Percentiles rank a stretch among this genome's conserved stretches.
These are phyloP conservation scores for Saturnispora kantuleensis DNA, from an alignment of 805 yeast species.

Conservation along the genomic window DNA sequence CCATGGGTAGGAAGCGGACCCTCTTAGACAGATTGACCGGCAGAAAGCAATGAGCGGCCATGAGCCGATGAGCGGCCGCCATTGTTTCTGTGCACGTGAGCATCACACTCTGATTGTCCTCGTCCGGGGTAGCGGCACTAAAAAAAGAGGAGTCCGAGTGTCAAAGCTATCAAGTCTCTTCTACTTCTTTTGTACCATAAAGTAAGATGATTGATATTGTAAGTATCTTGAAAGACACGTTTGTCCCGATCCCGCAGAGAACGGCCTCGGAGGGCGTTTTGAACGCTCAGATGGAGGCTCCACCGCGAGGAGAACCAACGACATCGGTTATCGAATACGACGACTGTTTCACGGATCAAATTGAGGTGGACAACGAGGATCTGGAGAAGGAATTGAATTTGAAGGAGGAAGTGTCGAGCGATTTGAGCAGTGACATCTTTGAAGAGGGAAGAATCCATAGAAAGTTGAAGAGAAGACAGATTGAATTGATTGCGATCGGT, in stretches of 20 bases:
- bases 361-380: background rate
- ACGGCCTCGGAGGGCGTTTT: conserved; percentile 4
- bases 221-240: conserved; percentile 11
- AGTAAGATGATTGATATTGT: background rate
- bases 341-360: conserved; percentile 11
- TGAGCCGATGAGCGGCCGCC: conserved; percentile 1
- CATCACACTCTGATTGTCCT: too few relatives aligned
- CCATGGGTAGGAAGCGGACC: background rate
- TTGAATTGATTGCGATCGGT: conserved; percentile 67
- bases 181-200: background rate
- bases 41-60: background rate
- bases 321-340: conserved; percentile 6
- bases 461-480: conserved; percentile 50
- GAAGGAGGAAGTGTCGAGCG: background rate
- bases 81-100: too few relatives aligned
- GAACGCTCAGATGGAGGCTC: conserved; percentile 10
- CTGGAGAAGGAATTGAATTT: background rate
- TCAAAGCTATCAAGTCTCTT: background rate
- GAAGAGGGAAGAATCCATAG: conserved; percentile 19
- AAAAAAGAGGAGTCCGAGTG: background rate
- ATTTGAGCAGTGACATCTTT: conserved; percentile 2
- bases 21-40: conserved; percentile 3
- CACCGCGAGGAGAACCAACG: background rate
- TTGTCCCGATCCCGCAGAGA: conserved; percentile 11
- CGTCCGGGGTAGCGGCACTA: too few relatives aligned